Evolutionary conservation across 345 rosid species (phyloP).

Genomic region (Hibiscus tridactylites): DNA sequence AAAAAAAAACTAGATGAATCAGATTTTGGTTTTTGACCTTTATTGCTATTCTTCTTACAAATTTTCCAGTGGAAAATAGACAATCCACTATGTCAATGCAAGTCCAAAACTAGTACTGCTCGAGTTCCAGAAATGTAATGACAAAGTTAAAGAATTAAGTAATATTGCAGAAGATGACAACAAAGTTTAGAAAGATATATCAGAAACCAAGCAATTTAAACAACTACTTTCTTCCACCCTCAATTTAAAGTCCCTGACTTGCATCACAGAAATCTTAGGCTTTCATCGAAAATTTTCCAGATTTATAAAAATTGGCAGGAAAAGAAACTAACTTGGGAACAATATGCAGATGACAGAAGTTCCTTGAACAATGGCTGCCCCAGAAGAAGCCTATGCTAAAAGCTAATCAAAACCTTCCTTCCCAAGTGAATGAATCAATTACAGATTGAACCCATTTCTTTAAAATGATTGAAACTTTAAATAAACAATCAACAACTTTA

Average conservation of each 20-base stretch:
- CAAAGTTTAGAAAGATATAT: no score
- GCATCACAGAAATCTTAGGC: neutral
- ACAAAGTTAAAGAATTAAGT: neutral
- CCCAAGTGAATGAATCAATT: neutral
- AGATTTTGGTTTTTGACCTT: no score
- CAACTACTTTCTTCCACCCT: no score
- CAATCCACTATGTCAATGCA: neutral
- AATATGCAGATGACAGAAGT: neutral
- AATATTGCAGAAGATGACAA: no score
- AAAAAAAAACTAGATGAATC: no score
- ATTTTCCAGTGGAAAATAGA: neutral
- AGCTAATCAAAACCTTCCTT: neutral
- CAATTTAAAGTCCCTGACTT: no score
- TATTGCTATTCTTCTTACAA: no score
- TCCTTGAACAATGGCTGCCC: neutral
- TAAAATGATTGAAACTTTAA: no score
- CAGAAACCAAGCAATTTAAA: no score
- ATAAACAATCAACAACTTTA: slow-evolving; percentile 3
- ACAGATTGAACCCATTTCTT: neutral
- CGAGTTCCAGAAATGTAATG: neutral
- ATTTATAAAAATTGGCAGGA: neutral
- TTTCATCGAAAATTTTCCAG: neutral
- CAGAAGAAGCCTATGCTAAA: neutral
- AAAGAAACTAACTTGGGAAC: neutral
- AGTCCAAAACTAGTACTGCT: neutral